phyloP scores from a whole-genome alignment of 768 basidiomycete species.

The Rhodotorula babjevae region DNA sequence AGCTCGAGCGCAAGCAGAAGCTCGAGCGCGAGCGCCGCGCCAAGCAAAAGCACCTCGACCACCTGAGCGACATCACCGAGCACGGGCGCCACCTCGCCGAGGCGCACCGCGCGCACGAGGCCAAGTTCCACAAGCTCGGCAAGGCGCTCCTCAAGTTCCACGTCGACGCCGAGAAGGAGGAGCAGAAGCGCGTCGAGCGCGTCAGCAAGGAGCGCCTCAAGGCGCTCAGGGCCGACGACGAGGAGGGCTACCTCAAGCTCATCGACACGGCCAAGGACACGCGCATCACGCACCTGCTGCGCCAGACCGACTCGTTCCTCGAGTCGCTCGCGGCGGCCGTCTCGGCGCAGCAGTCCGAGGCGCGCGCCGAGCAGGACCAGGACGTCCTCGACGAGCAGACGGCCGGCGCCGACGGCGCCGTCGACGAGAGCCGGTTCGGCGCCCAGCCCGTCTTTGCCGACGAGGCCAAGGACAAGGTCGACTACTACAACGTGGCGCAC shows the following conservation, averaged over 20 bases:
- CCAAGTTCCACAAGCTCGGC: slow-evolving; percentile 61
- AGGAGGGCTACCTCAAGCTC: slow-evolving; percentile 99
- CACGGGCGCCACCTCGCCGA: slow-evolving; percentile 73
- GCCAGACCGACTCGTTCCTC: slow-evolving; percentile 90
- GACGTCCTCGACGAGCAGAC: slow-evolving; percentile 16
- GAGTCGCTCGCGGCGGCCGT: slow-evolving; percentile 94
- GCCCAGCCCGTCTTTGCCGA: slow-evolving; percentile 59
- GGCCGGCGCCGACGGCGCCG: slow-evolving; percentile 37
- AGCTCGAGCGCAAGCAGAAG: slow-evolving; percentile 83
- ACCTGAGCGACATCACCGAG: slow-evolving; percentile 74
- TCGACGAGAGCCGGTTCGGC: slow-evolving; percentile 85
- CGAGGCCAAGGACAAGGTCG: slow-evolving; percentile 61
- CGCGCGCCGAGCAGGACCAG: slow-evolving; percentile 51
- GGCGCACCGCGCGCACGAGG: slow-evolving; percentile 57
- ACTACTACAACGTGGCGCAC: slow-evolving; percentile 96
- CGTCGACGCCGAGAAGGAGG: slow-evolving; percentile 87
- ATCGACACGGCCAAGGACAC: slow-evolving; percentile 99
- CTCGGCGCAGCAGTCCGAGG: slow-evolving; percentile 79
- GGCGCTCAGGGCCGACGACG: slow-evolving; percentile 94
- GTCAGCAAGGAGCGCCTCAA: slow-evolving; percentile 96
- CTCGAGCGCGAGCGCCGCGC: slow-evolving; percentile 86
- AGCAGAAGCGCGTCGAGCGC: slow-evolving; percentile 92
- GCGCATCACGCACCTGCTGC: slow-evolving; percentile 89
- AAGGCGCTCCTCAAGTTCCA: slow-evolving; percentile 79
- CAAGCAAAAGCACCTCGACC: slow-evolving; percentile 93